Evolutionary conservation across 75 land plant species (phyloP).

Genomic region (Cupressus sempervirens): DNA sequence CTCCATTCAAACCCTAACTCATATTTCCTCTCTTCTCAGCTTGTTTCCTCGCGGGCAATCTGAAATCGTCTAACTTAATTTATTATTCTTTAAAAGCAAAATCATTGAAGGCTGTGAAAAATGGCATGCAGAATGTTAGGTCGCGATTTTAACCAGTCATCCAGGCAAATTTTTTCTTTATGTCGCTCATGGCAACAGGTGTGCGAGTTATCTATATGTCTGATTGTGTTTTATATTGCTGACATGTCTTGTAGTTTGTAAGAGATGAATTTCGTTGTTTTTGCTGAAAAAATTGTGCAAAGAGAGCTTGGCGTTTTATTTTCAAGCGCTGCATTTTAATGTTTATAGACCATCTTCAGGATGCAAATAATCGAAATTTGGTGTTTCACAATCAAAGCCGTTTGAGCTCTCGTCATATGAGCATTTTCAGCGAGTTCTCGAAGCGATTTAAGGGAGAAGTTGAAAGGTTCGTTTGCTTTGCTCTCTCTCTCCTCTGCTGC

Average conservation of each 20-base stretch:
- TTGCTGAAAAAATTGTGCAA: not conserved
- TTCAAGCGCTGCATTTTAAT: not conserved
- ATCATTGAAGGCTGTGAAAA: not conserved
- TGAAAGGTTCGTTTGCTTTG: conserved; percentile 28
- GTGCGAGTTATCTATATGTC: not conserved
- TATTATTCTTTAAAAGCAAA: not conserved
- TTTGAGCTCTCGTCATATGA: conserved; percentile 28
- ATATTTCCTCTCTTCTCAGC: too few relatives aligned
- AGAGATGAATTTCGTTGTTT: not conserved
- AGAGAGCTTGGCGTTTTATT: not conserved
- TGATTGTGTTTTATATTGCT: not conserved
- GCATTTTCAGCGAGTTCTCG: conserved; percentile 70
- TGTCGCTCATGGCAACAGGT: conserved; percentile 8
- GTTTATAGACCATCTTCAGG: not conserved
- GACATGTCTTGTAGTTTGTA: not conserved
- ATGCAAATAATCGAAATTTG: not conserved
- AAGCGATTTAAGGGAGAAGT: conserved; percentile 68
- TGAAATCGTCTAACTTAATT: too few relatives aligned
- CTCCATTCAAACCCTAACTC: too few relatives aligned
- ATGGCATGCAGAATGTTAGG: conserved; percentile 4
- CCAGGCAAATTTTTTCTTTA: not conserved
- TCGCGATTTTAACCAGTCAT: not conserved
- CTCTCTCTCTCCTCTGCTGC: too few relatives aligned
- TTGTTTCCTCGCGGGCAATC: too few relatives aligned
- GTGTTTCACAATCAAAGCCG: not conserved